These are phyloP conservation scores for Malus sylvestris DNA, from an alignment of 306 rosid genomes.

Conservation along the genomic window DNA sequence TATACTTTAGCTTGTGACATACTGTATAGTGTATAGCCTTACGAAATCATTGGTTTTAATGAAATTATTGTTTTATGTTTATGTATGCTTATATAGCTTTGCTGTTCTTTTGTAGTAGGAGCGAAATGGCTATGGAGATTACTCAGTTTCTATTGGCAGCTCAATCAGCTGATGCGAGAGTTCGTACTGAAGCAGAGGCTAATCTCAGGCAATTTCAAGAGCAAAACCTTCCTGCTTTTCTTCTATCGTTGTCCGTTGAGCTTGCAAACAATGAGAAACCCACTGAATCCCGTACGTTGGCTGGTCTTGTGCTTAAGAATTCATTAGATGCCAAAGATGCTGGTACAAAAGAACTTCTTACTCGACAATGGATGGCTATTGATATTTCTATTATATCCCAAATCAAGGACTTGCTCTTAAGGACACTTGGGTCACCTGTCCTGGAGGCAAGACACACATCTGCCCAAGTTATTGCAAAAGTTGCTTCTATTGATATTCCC, in stretches of 20 bases:
- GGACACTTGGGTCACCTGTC: conserved; percentile 27
- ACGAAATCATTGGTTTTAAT: not conserved
- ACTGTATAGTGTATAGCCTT: not conserved
- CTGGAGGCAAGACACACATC: conserved; percentile 32
- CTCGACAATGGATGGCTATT: conserved; percentile 25
- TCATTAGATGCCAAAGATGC: conserved; percentile 35
- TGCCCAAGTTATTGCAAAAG: conserved; percentile 35
- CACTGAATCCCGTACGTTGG: conserved; percentile 28
- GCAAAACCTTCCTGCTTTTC: conserved; percentile 29
- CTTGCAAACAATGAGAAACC: conserved; percentile 29
- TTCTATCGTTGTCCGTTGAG: conserved; percentile 27
- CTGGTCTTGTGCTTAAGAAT: conserved; percentile 36
- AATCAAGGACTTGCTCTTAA: conserved; percentile 23
- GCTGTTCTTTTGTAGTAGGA: not conserved
- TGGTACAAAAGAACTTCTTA: conserved; percentile 27
- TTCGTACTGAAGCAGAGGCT: conserved; percentile 31
- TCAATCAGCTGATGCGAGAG: conserved; percentile 29
- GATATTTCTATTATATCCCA: conserved; percentile 27
- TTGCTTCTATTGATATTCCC: conserved; percentile 31
- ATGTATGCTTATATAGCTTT: not conserved
- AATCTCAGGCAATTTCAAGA: conserved; percentile 26
- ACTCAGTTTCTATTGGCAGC: conserved; percentile 32
- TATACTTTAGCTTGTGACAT: not conserved
- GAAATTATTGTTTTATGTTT: not conserved
- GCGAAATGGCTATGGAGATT: conserved; percentile 28